Evolutionary conservation across 176 grass and related monocot species (phyloP), one percentile per base, ranked within the genome.

Genomic region (Chloris gayana): DNA sequence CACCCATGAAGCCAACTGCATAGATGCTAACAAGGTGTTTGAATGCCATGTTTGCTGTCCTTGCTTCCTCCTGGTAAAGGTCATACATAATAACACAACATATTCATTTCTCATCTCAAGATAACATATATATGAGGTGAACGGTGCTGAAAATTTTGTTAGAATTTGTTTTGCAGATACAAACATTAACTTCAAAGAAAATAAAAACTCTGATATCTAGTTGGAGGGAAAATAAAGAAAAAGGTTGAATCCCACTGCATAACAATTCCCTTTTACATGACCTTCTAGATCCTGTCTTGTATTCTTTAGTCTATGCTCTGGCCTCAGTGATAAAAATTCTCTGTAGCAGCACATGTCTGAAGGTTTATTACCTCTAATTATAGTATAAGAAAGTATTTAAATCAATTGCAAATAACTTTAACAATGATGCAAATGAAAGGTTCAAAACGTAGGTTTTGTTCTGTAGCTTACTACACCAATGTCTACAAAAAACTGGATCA

Each of bases 11-110:
- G 39, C 85, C 87, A 53, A 90, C 73, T 37, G 85, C 82, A 87
- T 90, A 93, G 39, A 93, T 93, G 58, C 85, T 84, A 73, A 90
- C 29, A 24, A 90, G 63, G 57, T 93, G 91, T 79, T 85, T 76
- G 37, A 93, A 41, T 69, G 72, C 35, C 66, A 77, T 69, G 70
- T 6, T 27, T 71, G 61, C 14, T 75, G 53, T 88, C 22, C 50
- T 68, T 57, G 66, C 30, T 85, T 84, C 73, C 71, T 85, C 82
- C 89, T 91, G 77, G 78, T 15, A 62, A 57, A 67, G 65, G 72
- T 64, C 19, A 22, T 34, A 82, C 7, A 64, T 85, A 14, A 82
- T 64, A 69, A 35, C 63, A 86, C 49, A 50, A 69, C 0, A 74
- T 14, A 66, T 41, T 18, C 35, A 79, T 79, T 50, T 27, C 13